Percentiles rank a stretch among this genome's conserved stretches.
phyloP scores from a whole-genome alignment of 495 filamentous ascomycete species.

The Talaromyces adpressus region DNA sequence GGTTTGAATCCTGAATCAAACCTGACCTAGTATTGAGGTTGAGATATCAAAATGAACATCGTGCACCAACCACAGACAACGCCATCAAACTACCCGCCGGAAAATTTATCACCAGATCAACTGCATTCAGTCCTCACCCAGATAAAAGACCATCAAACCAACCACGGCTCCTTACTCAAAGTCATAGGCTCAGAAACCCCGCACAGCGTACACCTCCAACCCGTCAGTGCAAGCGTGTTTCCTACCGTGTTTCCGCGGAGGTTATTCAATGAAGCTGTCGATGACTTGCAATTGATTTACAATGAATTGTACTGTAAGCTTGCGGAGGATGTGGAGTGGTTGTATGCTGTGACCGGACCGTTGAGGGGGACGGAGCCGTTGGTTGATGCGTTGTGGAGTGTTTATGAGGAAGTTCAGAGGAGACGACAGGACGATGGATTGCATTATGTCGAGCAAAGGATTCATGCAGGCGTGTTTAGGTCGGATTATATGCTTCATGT shows the following conservation, averaged over 20 bases:
- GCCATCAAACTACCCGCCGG: not conserved
- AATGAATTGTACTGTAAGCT: constrained; percentile 77
- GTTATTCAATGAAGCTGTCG: constrained; percentile 61
- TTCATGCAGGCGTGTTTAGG: constrained; percentile 73
- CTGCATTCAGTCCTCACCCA: constrained; percentile 36
- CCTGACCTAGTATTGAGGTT: not conserved
- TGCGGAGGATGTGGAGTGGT: constrained; percentile 66
- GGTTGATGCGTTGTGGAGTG: constrained; percentile 67
- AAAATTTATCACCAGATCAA: not conserved
- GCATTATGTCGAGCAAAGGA: constrained; percentile 54
- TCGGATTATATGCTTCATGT: constrained; percentile 87
- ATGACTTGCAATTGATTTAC: constrained; percentile 59
- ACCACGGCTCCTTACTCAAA: constrained; percentile 72
- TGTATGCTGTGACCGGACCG: constrained; percentile 32
- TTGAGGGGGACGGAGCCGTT: constrained; percentile 59
- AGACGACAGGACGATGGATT: not conserved
- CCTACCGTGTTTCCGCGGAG: constrained; percentile 68
- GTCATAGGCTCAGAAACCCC: constrained; percentile 48
- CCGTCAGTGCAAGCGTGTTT: constrained; percentile 74
- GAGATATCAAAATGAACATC: not conserved
- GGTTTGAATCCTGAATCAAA: too few species aligned
- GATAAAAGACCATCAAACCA: constrained; percentile 74
- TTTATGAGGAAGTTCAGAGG: constrained; percentile 63
- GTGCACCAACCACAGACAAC: not conserved
- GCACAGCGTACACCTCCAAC: constrained; percentile 55